These are phyloP conservation scores for Sistotremastrum suecicum DNA, from an alignment of 768 basidiomycete genomes.

Conservation along the genomic window DNA sequence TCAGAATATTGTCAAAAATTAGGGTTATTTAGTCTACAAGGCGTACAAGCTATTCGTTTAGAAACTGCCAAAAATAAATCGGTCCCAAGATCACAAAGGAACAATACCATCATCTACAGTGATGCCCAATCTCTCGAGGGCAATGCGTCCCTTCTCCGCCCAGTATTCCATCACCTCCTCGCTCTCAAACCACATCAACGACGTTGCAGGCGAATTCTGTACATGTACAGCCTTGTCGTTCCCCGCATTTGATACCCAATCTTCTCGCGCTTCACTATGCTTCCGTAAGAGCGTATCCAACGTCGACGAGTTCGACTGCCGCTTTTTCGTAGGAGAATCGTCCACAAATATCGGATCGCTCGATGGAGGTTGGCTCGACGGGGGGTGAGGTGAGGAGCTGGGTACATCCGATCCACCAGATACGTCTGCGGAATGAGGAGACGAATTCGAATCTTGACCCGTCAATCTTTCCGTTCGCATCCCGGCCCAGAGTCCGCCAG, in stretches of 20 bases:
- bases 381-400: not conserved
- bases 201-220: not conserved
- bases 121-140: slow-evolving; percentile 36
- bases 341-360: not conserved
- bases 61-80: not conserved
- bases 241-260: not conserved
- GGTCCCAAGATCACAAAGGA: not conserved
- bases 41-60: too few species aligned
- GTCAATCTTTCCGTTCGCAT: too few species aligned
- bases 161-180: slow-evolving; percentile 28
- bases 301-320: too few species aligned
- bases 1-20: too few species aligned
- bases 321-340: too few species aligned
- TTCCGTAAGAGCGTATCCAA: too few species aligned
- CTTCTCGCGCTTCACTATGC: not conserved
- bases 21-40: too few species aligned
- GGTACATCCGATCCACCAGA: too few species aligned
- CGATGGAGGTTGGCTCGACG: not conserved
- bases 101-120: slow-evolving; percentile 27
- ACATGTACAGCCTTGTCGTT: not conserved
- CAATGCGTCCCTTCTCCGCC: slow-evolving; percentile 35
- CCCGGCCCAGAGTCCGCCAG: not conserved
- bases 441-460: too few species aligned
- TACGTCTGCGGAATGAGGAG: too few species aligned
- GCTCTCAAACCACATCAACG: slow-evolving; percentile 41